Evolutionary conservation across 2,329 filamentous ascomycete genomes (phyloP), one percentile per base, ranked within the genome.

Genomic region (Monosporascus sp.): DNA sequence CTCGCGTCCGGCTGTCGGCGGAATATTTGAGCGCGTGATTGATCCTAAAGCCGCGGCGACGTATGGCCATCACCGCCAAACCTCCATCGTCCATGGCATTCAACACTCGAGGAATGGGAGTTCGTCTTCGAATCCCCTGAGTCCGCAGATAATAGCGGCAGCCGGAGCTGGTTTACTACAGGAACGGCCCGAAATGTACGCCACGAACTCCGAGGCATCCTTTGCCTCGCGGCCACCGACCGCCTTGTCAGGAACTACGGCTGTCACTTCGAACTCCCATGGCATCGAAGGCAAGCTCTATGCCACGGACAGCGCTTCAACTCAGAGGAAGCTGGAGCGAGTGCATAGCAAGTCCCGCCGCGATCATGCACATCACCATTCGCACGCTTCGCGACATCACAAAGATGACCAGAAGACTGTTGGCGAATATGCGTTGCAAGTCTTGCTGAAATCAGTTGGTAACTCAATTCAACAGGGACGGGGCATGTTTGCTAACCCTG

Each of bases 391-490:
- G 49, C 81, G 84, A 52, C 83, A 87, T 63, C 78, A 85, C 62
- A 83, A 84, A 61, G 83, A 87, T 51, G 90, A 96, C 59, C 83
- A 88, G 59, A 96, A 93, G 72, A 97, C 92, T 0, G 92, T 97
- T n/a, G 92, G 91, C 52, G 94, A 99, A 76, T 97, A 96, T 81
- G 94, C 94, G 20, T 77, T 99, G 56, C 93, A 97, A 72, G 93
- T 97, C 63, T 77, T 99, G 44, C 97, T 97, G 72, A 97, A 94
- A 60, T 91, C 92, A 56, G 87, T 90, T 70, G 71, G 83, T 76
- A 52, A 14, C 31, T 34, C 11, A 14, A 34, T 34, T 14, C 31
- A 34, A 14, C 31, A 34, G 31, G 31, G 4, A 34, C 4, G 11
- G 31, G 11, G 31, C n/a, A 34, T 48, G 24, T 20, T 51, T 57